These are phyloP conservation scores for Cladophialophora immunda DNA, from an alignment of 2,329 filamentous ascomycete species.

Conservation along the genomic window DNA sequence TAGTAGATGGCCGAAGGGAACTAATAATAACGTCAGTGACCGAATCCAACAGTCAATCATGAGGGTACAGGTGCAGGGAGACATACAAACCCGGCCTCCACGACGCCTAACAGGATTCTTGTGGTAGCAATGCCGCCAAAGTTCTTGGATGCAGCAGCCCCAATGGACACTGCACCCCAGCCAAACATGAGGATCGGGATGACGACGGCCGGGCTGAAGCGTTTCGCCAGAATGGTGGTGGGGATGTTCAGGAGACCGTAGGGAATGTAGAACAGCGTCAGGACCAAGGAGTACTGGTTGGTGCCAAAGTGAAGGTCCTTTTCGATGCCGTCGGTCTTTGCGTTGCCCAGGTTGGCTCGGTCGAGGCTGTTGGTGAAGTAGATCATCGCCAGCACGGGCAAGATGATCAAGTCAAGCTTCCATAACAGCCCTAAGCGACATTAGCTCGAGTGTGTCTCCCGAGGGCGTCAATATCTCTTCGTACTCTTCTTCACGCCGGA, in stretches of 20 bases:
- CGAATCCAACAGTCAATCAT: neutral
- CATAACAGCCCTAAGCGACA: conserved; percentile 25
- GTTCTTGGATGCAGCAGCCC: neutral
- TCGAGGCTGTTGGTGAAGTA: conserved; percentile 51
- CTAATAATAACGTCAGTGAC: neutral
- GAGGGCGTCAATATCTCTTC: neutral
- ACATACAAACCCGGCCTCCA: conserved; percentile 8
- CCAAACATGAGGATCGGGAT: conserved; percentile 5
- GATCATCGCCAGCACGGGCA: conserved; percentile 55
- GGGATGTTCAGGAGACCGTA: conserved; percentile 42
- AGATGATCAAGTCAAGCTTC: conserved; percentile 54
- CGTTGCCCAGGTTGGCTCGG: conserved; percentile 57
- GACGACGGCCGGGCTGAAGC: neutral
- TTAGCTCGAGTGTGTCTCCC: neutral
- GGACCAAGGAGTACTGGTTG: conserved; percentile 54
- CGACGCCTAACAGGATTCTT: conserved; percentile 4
- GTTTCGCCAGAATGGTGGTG: conserved; percentile 45
- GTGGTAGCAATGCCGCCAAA: neutral
- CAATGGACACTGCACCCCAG: conserved; percentile 7
- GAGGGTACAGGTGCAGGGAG: neutral
- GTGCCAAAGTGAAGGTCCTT: conserved; percentile 53
- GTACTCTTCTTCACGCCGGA: neutral
- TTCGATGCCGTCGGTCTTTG: conserved; percentile 60
- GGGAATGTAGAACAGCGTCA: conserved; percentile 62
- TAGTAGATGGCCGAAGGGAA: conserved; percentile 7